Evolutionary conservation across 345 rosid genomes (phyloP).

Genomic region (Hibiscus syriacus): DNA sequence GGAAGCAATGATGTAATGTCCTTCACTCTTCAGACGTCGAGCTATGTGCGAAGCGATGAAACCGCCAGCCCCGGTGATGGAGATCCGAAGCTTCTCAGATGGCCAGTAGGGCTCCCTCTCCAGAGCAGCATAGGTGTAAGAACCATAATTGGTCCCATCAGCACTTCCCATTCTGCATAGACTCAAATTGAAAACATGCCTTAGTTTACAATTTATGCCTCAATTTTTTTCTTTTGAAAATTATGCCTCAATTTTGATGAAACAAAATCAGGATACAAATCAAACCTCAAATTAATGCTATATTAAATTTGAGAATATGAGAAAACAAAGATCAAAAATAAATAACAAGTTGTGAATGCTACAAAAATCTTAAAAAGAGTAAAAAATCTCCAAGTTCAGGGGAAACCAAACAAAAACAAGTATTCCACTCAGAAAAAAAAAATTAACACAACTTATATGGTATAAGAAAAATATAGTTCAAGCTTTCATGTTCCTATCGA

Average conservation of each 20-base stretch:
- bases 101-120: constrained; percentile 96
- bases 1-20: no score
- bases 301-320: neutral
- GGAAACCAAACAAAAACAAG: neutral
- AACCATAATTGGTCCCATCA: constrained; percentile 57
- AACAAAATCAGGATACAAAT: neutral
- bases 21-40: no score
- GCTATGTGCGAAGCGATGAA: no score
- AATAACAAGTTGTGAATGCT: neutral
- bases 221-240: no score
- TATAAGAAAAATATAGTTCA: no score
- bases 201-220: neutral
- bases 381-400: neutral
- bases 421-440: neutral
- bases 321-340: neutral
- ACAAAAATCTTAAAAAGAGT: neutral
- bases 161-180: constrained; percentile 60
- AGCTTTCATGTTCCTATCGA: neutral
- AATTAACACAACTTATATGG: neutral
- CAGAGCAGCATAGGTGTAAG: constrained; percentile 70
- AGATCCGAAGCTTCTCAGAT: constrained; percentile 66
- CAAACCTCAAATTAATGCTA: neutral
- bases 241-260: neutral
- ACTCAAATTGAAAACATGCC: neutral
- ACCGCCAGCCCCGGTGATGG: constrained; percentile 93